Evolutionary conservation across 495 filamentous ascomycete species (phyloP), one percentile per base, ranked within the genome.

Genomic region (Xylaria bambusicola): DNA sequence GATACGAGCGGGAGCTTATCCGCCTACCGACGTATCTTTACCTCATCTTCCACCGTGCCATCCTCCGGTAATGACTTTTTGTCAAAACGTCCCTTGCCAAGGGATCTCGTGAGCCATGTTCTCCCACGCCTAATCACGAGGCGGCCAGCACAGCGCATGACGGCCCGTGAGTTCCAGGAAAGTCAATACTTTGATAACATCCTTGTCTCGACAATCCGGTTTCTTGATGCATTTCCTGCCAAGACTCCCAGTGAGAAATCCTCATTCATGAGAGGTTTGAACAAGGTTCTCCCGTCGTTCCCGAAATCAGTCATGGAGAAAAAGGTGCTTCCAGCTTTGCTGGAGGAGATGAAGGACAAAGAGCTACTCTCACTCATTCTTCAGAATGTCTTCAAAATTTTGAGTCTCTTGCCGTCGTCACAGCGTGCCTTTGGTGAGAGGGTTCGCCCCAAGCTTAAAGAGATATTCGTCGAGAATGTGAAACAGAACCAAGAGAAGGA

Each of bases 151-250:
- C 87, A 94, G 64, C 83, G 94, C 27, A 84, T 96, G 77, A 93
- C 85, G 54, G 95, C 93, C 35, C 84, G 86, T 51, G 93, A 96
- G 62, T 98, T 98, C 60, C 93, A 98, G 68, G 85, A 96, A 69
- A 92, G 90, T 58, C 84, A 86, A 60, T 98, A 95, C 69, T 98
- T 98, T 62, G 91, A 98, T 71, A 98, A 97, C 68, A 92, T 97
- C 50, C 80, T 98, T 21, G 89, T 98, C 24, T 94, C 92, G 1
- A 94, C 95, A 0, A 92, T 98, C 52, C 92, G 95, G 23, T 98
- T 98, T 66, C 76, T 98, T 23, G 94, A 98, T 61, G 80, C 84
- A 0, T 81, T 98, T 51, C 93, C 94, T 1, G 88, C 92, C 38
- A 98, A 98, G 74, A 96, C 91, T 2, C 81, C 89, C 0, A 88